phyloP scores from a whole-genome alignment of 2,329 filamentous ascomycete genomes.

The Exophiala aquamarina region DNA sequence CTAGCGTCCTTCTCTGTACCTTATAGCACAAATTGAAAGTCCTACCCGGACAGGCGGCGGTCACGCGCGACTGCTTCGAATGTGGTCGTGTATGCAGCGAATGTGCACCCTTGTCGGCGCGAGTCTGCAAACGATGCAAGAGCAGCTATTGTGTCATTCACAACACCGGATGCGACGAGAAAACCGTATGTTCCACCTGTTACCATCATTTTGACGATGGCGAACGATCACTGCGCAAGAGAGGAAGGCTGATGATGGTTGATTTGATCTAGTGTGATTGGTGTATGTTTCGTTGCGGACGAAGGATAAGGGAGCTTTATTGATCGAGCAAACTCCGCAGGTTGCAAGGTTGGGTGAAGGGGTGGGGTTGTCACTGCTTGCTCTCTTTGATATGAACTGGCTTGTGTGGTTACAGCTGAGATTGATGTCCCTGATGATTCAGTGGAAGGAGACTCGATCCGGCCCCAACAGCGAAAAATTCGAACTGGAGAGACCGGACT shows the following conservation, averaged over 20 bases:
- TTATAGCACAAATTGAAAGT: constrained; percentile 30
- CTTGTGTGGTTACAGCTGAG: too few species aligned
- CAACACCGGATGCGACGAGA: constrained; percentile 76
- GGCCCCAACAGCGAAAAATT: too few species aligned
- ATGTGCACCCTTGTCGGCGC: constrained; percentile 72
- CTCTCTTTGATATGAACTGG: too few species aligned
- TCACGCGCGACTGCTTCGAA: constrained; percentile 77
- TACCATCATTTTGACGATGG: background rate
- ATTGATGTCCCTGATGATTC: too few species aligned
- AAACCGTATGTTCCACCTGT: constrained; percentile 39
- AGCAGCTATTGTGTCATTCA: constrained; percentile 82
- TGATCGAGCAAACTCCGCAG: background rate
- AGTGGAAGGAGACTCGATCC: too few species aligned
- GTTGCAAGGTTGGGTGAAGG: too few species aligned
- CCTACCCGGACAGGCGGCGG: constrained; percentile 40
- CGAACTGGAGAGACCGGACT: too few species aligned
- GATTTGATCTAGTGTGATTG: constrained; percentile 24
- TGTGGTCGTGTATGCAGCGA: constrained; percentile 72
- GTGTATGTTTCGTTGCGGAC: constrained; percentile 26
- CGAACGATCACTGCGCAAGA: constrained; percentile 3
- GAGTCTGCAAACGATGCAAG: constrained; percentile 68
- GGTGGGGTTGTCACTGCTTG: too few species aligned
- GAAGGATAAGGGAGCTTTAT: constrained; percentile 21
- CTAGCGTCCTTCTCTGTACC: constrained; percentile 10
- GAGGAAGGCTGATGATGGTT: constrained; percentile 7